Evolutionary conservation across 441 rosid species (phyloP).

Genomic region (Hypseocharis bilobata): DNA sequence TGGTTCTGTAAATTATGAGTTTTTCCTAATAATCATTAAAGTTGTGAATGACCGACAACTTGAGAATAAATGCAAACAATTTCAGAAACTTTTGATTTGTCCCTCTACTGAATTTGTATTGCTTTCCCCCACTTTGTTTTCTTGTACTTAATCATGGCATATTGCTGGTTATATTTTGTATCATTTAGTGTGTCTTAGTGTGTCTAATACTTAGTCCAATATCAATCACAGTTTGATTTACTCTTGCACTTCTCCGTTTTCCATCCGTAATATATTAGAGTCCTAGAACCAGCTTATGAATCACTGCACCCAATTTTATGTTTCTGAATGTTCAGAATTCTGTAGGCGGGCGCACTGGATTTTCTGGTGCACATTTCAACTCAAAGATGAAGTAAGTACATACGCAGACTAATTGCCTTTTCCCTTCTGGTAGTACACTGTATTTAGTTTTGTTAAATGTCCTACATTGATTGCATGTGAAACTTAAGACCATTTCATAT

Average conservation of each 20-base stretch:
- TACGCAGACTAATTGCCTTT: background rate
- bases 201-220: background rate
- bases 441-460: no score
- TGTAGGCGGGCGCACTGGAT: conserved; percentile 30
- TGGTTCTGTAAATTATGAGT: background rate
- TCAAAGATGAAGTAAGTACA: conserved; percentile 33
- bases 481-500: no score
- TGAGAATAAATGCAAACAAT: conserved; percentile 1
- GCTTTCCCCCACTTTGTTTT: background rate
- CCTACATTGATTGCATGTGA: no score
- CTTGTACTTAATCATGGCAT: background rate
- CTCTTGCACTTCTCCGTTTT: background rate
- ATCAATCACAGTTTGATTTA: background rate
- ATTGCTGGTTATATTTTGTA: background rate
- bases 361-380: conserved; percentile 36
- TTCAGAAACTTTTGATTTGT: background rate
- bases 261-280: background rate
- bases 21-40: background rate
- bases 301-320: background rate
- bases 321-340: conserved; percentile 27
- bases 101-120: background rate
- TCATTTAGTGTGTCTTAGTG: background rate
- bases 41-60: no score
- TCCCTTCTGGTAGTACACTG: background rate
- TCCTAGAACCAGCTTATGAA: background rate